These are phyloP conservation scores for Dactylonectria estremocensis DNA, from an alignment of 2,329 filamentous ascomycete species.

Conservation along the genomic window DNA sequence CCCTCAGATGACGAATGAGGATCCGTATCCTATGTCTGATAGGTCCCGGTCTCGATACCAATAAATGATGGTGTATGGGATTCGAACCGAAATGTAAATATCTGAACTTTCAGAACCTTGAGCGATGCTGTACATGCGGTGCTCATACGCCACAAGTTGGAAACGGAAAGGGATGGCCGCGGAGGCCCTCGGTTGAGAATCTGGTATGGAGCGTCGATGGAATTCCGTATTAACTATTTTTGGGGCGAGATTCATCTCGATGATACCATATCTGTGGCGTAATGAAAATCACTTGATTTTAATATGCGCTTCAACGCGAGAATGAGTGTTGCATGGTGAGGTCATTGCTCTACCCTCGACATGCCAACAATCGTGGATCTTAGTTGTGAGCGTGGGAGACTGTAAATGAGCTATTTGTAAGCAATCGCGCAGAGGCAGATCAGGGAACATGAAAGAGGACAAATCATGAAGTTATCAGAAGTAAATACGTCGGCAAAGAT, in stretches of 20 bases:
- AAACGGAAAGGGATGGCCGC: not conserved
- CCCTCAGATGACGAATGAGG: constrained; percentile 45
- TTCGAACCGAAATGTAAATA: constrained; percentile 6
- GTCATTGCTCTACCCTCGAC: constrained; percentile 13
- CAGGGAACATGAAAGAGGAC: not conserved
- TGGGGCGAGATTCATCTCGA: constrained; percentile 15
- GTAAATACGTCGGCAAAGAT: not conserved
- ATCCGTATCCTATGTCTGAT: constrained; percentile 25
- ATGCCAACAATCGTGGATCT: not conserved
- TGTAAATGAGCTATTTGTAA: not conserved
- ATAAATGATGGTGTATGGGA: not conserved
- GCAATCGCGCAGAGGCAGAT: no score
- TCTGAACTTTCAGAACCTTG: not conserved
- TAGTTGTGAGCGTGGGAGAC: not conserved
- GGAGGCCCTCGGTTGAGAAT: not conserved
- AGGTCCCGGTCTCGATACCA: constrained; percentile 5
- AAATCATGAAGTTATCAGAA: not conserved
- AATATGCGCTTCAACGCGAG: not conserved
- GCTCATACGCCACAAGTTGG: constrained; percentile 2
- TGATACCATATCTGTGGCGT: not conserved
- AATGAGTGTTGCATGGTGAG: constrained; percentile 1
- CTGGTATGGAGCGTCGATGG: not conserved
- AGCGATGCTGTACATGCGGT: constrained; percentile 3
- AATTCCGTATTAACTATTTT: constrained; percentile 7
- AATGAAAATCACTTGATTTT: not conserved